These are phyloP conservation scores for Aspergillus flavus DNA, from an alignment of 2,329 filamentous ascomycete genomes.

Conservation along the genomic window DNA sequence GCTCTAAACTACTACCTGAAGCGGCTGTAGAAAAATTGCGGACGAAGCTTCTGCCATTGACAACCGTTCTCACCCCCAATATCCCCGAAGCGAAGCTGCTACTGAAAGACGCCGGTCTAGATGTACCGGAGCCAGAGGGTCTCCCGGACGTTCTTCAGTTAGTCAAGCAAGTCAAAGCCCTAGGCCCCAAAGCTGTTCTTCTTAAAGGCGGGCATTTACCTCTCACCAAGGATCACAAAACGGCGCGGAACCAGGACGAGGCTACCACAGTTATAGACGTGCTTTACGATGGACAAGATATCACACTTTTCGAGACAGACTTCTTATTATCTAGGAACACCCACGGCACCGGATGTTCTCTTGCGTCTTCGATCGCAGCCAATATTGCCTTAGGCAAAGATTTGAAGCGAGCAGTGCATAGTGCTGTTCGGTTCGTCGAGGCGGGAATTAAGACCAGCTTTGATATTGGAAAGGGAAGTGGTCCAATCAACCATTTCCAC, in stretches of 20 bases:
- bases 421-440: slow-evolving; percentile 63
- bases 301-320: slow-evolving; percentile 66
- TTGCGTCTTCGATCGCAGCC: slow-evolving; percentile 74
- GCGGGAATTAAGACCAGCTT: slow-evolving; percentile 62
- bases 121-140: slow-evolving; percentile 52
- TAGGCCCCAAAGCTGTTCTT: slow-evolving; percentile 79
- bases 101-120: slow-evolving; percentile 43
- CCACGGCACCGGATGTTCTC: slow-evolving; percentile 91
- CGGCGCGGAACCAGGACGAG: slow-evolving; percentile 62
- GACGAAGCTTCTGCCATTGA: slow-evolving; percentile 45
- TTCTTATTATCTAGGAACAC: slow-evolving; percentile 79
- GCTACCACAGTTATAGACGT: slow-evolving; percentile 74
- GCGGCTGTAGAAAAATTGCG: slow-evolving; percentile 45
- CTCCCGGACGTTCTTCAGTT: slow-evolving; percentile 70
- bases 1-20: slow-evolving; percentile 49
- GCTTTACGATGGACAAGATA: slow-evolving; percentile 64
- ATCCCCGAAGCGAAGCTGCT: slow-evolving; percentile 52
- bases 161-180: slow-evolving; percentile 64
- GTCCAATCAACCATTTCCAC: slow-evolving; percentile 70
- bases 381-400: slow-evolving; percentile 58
- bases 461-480: slow-evolving; percentile 60
- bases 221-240: slow-evolving; percentile 64
- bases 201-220: slow-evolving; percentile 92
- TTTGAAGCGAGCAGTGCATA: slow-evolving; percentile 54
- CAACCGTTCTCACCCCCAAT: slow-evolving; percentile 52